Conservation (phyloP, 2,329 filamentous ascomycete genomes). For the Claviceps quebecensis region DNA sequence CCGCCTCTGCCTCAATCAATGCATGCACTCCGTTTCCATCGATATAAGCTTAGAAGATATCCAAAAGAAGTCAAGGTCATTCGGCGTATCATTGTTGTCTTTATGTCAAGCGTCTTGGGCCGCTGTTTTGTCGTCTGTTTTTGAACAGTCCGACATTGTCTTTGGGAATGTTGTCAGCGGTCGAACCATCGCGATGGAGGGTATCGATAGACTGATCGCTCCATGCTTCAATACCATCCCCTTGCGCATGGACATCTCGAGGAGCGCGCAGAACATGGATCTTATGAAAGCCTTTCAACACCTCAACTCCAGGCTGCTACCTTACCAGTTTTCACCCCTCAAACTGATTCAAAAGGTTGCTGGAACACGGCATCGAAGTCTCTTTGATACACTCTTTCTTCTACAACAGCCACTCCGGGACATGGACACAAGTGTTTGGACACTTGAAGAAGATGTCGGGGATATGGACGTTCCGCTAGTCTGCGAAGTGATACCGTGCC, state of each 20-base stretch:
- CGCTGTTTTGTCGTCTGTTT: constrained; percentile 42
- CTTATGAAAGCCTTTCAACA: constrained; percentile 46
- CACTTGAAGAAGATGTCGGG: constrained; percentile 39
- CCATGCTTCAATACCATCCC: constrained; percentile 90
- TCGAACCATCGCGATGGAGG: constrained; percentile 50
- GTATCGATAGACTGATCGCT: constrained; percentile 60
- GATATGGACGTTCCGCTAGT: constrained; percentile 66
- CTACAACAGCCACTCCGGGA: constrained; percentile 52
- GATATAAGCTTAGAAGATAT: constrained; percentile 29
- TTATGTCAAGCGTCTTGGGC: constrained; percentile 63
- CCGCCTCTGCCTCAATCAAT: constrained; percentile 14
- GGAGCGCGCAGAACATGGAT: constrained; percentile 34
- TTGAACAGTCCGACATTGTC: constrained; percentile 52
- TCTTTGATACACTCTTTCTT: constrained; percentile 74
- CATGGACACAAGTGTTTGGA: constrained; percentile 43
- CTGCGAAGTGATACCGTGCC: constrained; percentile 54
- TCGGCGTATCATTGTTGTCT: constrained; percentile 50
- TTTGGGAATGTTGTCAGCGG: constrained; percentile 82
- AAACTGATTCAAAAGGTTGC: constrained; percentile 49
- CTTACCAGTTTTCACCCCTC: constrained; percentile 62
- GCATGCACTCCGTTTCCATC: constrained; percentile 15
- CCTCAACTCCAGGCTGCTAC: constrained; percentile 46
- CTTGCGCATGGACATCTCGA: constrained; percentile 42
- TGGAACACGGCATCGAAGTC: constrained; percentile 27
- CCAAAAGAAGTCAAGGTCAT: constrained; percentile 32